Percentiles rank a stretch among this genome's conserved stretches.
Evolutionary conservation across 148 eudicot genomes (phyloP).

Genomic region (Agrostemma githago): DNA sequence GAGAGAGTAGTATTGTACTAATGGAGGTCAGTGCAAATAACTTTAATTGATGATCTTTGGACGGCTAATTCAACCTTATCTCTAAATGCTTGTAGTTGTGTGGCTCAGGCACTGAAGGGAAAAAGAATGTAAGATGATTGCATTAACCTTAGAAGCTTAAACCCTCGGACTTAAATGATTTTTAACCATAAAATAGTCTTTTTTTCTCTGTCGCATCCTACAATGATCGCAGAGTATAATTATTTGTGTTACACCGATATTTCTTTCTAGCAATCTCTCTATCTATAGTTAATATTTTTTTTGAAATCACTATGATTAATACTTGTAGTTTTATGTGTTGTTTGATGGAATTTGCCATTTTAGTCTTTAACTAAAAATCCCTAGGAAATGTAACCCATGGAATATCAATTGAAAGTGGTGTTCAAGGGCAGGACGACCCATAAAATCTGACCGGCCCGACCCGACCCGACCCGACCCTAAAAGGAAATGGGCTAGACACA

Average conservation of each 20-base stretch:
- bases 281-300: no score
- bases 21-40: neutral
- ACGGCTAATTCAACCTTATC: neutral
- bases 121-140: neutral
- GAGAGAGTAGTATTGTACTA: no score
- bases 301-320: no score
- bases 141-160: neutral
- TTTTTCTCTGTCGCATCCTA: no score
- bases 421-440: no score
- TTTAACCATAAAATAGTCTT: no score
- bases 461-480: no score
- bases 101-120: neutral
- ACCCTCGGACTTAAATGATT: neutral
- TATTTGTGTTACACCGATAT: neutral
- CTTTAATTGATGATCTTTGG: constrained; percentile 12
- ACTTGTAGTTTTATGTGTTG: neutral
- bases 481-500: no score
- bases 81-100: constrained; percentile 6
- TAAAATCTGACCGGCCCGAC: no score
- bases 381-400: neutral
- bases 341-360: neutral
- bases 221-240: no score
- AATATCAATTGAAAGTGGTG: neutral
- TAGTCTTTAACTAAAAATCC: neutral
- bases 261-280: no score